phyloP scores from a whole-genome alignment of 805 yeast genomes.

The Lipomyces yamanashiensis region DNA sequence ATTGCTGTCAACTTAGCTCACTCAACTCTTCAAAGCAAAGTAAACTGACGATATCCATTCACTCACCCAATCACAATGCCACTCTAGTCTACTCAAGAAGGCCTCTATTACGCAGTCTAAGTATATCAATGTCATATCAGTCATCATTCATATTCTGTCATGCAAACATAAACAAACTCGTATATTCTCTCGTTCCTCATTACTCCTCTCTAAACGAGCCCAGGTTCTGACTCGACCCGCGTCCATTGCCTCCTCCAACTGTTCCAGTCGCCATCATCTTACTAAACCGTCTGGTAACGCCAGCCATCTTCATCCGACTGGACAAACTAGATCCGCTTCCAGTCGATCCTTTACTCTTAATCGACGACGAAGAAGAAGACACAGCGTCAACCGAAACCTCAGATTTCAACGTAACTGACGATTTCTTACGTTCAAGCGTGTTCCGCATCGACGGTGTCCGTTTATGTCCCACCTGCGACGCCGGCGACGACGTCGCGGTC shows the following conservation, averaged over 20 bases:
- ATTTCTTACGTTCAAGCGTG: neutral
- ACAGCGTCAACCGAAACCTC: neutral
- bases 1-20: too few relatives aligned
- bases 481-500: constrained; percentile 37
- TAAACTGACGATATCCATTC: too few relatives aligned
- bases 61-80: too few relatives aligned
- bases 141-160: neutral
- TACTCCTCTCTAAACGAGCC: constrained; percentile 11
- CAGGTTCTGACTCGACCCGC: neutral
- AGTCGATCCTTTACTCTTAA: neutral
- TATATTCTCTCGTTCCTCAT: too few relatives aligned
- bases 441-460: neutral
- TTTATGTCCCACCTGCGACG: constrained; percentile 61
- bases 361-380: neutral
- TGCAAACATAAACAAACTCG: neutral
- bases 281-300: constrained; percentile 9
- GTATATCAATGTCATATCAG: too few relatives aligned
- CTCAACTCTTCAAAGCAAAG: too few relatives aligned
- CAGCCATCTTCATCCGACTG: constrained; percentile 3
- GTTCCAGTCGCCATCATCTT: neutral
- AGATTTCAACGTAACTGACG: neutral
- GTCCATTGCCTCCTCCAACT: neutral
- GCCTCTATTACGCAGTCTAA: too few relatives aligned
- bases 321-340: constrained; percentile 8
- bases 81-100: too few relatives aligned